phyloP scores from a whole-genome alignment of 129 eudicot genomes.

The Silybum marianum region DNA sequence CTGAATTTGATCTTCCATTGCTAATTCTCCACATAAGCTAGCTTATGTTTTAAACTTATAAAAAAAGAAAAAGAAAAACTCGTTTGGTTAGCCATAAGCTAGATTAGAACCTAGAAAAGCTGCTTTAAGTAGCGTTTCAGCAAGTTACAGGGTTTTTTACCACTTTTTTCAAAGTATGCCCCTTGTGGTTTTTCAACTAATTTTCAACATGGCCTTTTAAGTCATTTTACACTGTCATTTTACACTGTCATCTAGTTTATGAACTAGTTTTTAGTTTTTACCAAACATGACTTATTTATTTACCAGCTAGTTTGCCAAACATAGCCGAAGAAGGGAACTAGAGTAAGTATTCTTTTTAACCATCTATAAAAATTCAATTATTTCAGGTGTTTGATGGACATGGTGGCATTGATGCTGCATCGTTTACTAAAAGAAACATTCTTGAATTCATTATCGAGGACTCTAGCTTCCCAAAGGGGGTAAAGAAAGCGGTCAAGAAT shows the following conservation, averaged over 20 bases:
- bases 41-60: too few relatives aligned
- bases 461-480: constrained; percentile 44
- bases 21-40: neutral
- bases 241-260: neutral
- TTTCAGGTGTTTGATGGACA: constrained; percentile 78
- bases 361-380: neutral
- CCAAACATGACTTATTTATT: neutral
- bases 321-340: neutral
- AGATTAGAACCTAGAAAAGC: neutral
- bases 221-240: neutral
- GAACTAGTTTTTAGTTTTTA: neutral
- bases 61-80: too few relatives aligned
- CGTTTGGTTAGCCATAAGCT: neutral
- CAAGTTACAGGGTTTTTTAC: neutral
- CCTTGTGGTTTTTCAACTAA: neutral
- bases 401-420: constrained; percentile 73
- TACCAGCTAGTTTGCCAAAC: neutral
- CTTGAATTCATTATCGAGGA: constrained; percentile 55
- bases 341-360: neutral
- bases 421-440: constrained; percentile 52
- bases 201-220: neutral
- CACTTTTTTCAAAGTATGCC: neutral
- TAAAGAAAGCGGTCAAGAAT: constrained; percentile 53
- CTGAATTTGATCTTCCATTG: neutral
- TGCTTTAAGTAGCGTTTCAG: neutral